Conservation (phyloP, 768 basidiomycete species). For the Naganishia friedmannii region DNA sequence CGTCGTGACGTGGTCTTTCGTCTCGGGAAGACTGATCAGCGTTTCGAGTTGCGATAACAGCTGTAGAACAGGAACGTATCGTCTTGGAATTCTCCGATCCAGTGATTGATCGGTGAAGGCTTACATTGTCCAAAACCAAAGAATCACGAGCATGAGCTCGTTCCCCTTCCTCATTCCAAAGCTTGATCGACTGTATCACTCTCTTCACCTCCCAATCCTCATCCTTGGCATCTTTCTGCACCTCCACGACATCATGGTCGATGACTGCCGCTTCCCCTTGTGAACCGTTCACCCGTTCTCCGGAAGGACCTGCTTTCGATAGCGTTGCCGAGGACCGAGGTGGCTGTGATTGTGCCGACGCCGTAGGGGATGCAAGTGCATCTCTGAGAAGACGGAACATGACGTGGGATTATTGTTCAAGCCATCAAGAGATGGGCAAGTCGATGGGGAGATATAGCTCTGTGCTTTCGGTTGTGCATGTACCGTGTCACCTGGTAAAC, state of each 20-base stretch:
- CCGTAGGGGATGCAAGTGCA: slow-evolving; percentile 42
- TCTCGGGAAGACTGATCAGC: slow-evolving; percentile 3
- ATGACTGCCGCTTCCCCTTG: slow-evolving; percentile 5
- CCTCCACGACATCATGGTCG: slow-evolving; percentile 6
- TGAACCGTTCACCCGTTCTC: slow-evolving; percentile 10
- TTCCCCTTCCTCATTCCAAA: neutral
- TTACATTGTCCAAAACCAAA: neutral
- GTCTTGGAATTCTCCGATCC: neutral
- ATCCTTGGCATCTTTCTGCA: neutral
- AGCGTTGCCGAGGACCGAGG: slow-evolving; percentile 28
- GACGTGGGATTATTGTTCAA: slow-evolving; percentile 3
- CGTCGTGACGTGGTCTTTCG: slow-evolving; percentile 8
- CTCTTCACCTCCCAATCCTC: slow-evolving; percentile 16
- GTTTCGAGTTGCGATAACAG: neutral
- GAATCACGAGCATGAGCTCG: neutral
- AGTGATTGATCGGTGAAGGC: no score
- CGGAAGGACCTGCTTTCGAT: slow-evolving; percentile 3
- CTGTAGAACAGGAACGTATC: neutral
- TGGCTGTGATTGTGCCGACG: slow-evolving; percentile 34
- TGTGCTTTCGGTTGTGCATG: neutral
- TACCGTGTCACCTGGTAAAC: neutral
- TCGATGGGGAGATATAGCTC: no score
- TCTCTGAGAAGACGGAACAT: slow-evolving; percentile 51
- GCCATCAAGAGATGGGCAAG: neutral
- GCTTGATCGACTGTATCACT: neutral